Base-by-base conservation (phyloP, 176 grass and related monocot genomes). In the Lolium multiflorum region DNA sequence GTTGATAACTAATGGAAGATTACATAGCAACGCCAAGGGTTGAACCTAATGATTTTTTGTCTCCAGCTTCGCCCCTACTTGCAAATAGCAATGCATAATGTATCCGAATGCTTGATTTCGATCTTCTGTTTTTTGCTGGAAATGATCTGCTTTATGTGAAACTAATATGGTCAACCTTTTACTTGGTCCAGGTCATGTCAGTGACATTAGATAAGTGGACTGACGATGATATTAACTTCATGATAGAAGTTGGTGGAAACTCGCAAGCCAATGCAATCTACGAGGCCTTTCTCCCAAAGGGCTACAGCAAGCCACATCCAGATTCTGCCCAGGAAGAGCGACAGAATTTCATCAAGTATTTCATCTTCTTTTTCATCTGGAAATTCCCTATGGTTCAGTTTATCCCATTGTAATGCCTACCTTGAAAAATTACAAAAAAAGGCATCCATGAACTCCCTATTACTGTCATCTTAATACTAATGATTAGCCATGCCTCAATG, bases 161-260 rank as follows among this genome's bases (percentile, higher is more conserved):
- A 50, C 9, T 26, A 51, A 74, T 10, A 3, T 26, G 46, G 50
- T 74, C 13, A 74, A 71, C 24, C 55, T 70, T 26, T 74, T 74
- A 39, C 17, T 62, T 72, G 69, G 50, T 11, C 63, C 85, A 98
- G 92, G 92, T 95, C 62, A 64, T 98, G 4, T 98, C 89, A 11
- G 82, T 91, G 44, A 91, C 87, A 64, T 37, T 95, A 87, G 95
- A 98, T 93, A 87, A 95, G 88, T 95, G 95, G 95, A 73, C 75
- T 17, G 91, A 91, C 13, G 80, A 89, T 86, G 89, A 95, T 25
- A 89, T 93, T 62, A 86, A 95, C 54, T 91, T 85, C 13, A 91
- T 98, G 91, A 71, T 90, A 80, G 85, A 98, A 84, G 93, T 98
- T 21, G 95, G 95, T 72, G 95, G 95, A 81, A 98, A 98, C 76